A percentile compares a stretch with the other conserved stretches of the same genome.
These are phyloP conservation scores for Pleurotus cornucopiae DNA, from an alignment of 768 basidiomycete species.

Conservation along the genomic window DNA sequence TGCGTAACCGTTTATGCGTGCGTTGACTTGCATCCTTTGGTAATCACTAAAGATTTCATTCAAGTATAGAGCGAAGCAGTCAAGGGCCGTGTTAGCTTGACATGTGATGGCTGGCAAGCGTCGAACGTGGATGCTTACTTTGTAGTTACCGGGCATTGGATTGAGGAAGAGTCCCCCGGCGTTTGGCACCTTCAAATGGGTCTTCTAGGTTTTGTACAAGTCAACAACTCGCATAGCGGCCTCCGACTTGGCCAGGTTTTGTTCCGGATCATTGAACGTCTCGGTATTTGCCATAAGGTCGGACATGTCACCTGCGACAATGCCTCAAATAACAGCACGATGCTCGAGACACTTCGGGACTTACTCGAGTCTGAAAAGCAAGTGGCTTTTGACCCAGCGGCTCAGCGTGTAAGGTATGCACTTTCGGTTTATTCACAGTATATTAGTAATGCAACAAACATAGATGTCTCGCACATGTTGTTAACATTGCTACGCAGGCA, in stretches of 20 bases:
- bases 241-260: slow-evolving; percentile 30
- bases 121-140: slow-evolving; percentile 32
- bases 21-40: not conserved
- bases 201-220: slow-evolving; percentile 28
- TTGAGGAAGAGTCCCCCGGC: slow-evolving; percentile 21
- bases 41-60: not conserved
- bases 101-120: slow-evolving; percentile 39
- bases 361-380: not conserved
- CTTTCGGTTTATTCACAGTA: not conserved
- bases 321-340: slow-evolving; percentile 31
- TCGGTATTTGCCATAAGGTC: slow-evolving; percentile 27
- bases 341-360: slow-evolving; percentile 21
- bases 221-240: slow-evolving; percentile 33
- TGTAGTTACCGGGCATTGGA: slow-evolving; percentile 35
- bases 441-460: not conserved
- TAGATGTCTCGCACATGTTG: slow-evolving; percentile 28
- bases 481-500: slow-evolving; percentile 30
- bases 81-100: slow-evolving; percentile 20
- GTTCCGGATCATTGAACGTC: slow-evolving; percentile 24
- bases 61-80: slow-evolving; percentile 4
- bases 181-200: slow-evolving; percentile 24
- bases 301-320: slow-evolving; percentile 34
- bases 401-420: not conserved
- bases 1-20: not conserved
- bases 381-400: slow-evolving; percentile 9